These are phyloP conservation scores for Boehmeria nivea DNA, from an alignment of 306 rosid species.

Conservation along the genomic window DNA sequence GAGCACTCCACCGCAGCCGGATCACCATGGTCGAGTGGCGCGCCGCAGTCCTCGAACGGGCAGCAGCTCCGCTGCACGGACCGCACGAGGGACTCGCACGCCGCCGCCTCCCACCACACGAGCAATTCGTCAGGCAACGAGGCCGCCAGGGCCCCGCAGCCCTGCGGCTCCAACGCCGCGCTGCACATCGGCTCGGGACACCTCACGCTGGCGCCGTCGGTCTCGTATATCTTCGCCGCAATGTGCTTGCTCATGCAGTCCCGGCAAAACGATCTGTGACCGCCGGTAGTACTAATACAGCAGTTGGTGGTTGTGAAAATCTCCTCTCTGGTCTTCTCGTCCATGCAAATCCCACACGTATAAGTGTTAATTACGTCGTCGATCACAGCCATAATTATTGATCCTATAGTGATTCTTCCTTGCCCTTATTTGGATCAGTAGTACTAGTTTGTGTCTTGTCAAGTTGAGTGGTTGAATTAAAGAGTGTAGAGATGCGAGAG, in stretches of 20 bases:
- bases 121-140: constrained; percentile 16
- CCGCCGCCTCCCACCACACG: constrained; percentile 39
- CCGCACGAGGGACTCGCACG: constrained; percentile 26
- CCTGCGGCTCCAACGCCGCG: constrained; percentile 19
- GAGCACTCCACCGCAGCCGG: constrained; percentile 25
- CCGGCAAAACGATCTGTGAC: constrained; percentile 9
- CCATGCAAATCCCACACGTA: constrained; percentile 34
- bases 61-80: constrained; percentile 30
- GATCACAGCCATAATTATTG: too few relatives aligned
- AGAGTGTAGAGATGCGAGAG: too few relatives aligned
- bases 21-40: constrained; percentile 1
- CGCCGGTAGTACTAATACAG: not conserved
- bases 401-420: too few relatives aligned
- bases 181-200: constrained; percentile 35
- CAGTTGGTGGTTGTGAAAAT: constrained; percentile 23
- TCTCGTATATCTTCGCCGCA: constrained; percentile 22
- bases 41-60: constrained; percentile 38
- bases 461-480: too few relatives aligned
- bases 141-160: constrained; percentile 13
- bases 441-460: too few relatives aligned
- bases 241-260: constrained; percentile 27
- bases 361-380: too few relatives aligned
- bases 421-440: too few relatives aligned
- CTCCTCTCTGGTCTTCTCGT: constrained; percentile 14
- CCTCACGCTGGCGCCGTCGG: constrained; percentile 14